Percentiles rank a stretch among this genome's conserved stretches.
These are phyloP conservation scores for Xylaria sp. DNA, from an alignment of 2,329 filamentous ascomycete genomes.

Conservation along the genomic window DNA sequence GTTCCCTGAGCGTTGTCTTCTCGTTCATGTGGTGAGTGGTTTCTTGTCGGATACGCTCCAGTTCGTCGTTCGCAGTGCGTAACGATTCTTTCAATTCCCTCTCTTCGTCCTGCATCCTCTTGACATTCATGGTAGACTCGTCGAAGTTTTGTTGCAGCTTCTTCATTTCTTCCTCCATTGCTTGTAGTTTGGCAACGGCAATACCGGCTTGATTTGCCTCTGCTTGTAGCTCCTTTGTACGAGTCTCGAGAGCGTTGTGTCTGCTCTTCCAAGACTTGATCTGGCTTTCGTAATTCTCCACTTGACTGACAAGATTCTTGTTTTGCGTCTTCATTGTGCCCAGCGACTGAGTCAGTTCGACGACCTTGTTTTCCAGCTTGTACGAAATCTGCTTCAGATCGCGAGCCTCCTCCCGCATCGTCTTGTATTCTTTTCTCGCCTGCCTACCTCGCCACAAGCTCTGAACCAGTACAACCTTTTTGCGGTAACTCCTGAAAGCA, in stretches of 20 bases:
- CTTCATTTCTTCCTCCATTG: constrained; percentile 95
- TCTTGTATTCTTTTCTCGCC: constrained; percentile 88
- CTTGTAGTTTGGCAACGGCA: constrained; percentile 85
- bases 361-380: constrained; percentile 99
- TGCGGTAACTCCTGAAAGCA: constrained; percentile 87
- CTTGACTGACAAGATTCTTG: constrained; percentile 85
- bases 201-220: constrained; percentile 99
- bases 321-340: constrained; percentile 95
- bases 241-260: constrained; percentile 87
- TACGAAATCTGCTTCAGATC: constrained; percentile 99
- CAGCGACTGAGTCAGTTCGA: constrained; percentile 93
- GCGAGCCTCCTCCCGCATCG: constrained; percentile 90
- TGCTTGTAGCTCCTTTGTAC: constrained; percentile 92
- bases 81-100: constrained; percentile 85
- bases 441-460: constrained; percentile 88
- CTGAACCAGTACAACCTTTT: constrained; percentile 89
- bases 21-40: constrained; percentile 84
- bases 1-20: constrained; percentile 85
- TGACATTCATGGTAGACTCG: constrained; percentile 89
- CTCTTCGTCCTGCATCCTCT: constrained; percentile 94
- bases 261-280: constrained; percentile 95
- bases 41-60: constrained; percentile 80
- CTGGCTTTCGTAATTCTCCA: constrained; percentile 95
- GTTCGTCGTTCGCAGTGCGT: constrained; percentile 79
- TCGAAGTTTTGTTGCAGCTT: constrained; percentile 89